Evolutionary conservation across 805 yeast genomes (phyloP), one percentile per base, ranked within the genome.

Genomic region (Yarrowia deformans): DNA sequence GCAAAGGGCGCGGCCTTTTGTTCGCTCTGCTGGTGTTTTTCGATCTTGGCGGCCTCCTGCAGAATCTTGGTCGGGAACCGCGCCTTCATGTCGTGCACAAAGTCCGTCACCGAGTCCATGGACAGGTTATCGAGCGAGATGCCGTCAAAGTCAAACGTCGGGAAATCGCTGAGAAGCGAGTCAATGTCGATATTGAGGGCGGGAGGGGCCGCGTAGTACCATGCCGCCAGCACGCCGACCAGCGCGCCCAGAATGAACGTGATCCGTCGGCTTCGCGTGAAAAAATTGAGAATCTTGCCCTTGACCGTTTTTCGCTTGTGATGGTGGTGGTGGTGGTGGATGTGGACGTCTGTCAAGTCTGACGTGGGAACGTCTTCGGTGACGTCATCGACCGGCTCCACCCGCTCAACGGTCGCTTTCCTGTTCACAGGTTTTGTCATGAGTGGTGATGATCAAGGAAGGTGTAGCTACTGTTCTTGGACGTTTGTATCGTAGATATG

Each of bases 1-100:
- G 95, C 91, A 80, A 95, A 95, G 61, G 93, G 87, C 70, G 92
- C 97, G 7, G 92, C 76, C 9, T 75, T 75, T 13, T 80, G 81
- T n/a, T 80, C 81, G n/a, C 75, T 74, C 56, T 83, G 83, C n/a
- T 87, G 79, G 68, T 87, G 89, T 23, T 83, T 80, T 42, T 60
- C 66, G 14, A 60, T 60, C 34, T 32, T 34, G 32, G 68, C 37
- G 3, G 93, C 79, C 49, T 91, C 85, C 8, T 84, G 81, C 67
- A 86, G 84, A 16, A 93, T 75, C 1, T 88, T 82, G 0, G 81
- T 79, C 1, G 98, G 97, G n/a, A 93, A 79, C 29, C 83, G 81
- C 32, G 87, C 91, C 69, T 85, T 86, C 92, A 94, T 88, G 70
- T 89, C 94, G 42, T 87, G 90, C 68, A 89, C 79, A 71, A 85